Evolutionary conservation across 1,284 basidiomycete species (phyloP).

Genomic region (Salmacisia buchloeana): DNA sequence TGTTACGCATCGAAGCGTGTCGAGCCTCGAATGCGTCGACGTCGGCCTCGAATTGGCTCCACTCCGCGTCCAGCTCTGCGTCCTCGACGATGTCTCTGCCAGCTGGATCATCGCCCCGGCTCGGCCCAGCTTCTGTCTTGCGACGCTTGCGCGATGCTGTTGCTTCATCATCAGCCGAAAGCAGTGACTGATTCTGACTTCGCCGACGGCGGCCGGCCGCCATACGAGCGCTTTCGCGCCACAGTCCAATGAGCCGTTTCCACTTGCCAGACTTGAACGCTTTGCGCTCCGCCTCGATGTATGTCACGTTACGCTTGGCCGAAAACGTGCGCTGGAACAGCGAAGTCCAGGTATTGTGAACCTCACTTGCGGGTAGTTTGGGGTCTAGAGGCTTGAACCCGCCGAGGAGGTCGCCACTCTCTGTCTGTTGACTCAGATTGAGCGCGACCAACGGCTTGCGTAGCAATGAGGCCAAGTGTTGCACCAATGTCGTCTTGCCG

Average conservation of each 20-base stretch:
- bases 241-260: conserved; percentile 75
- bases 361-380: conserved; percentile 63
- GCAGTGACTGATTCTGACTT: not conserved
- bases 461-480: conserved; percentile 77
- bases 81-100: not conserved
- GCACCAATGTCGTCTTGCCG: conserved; percentile 90
- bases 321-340: conserved; percentile 86
- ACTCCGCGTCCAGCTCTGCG: conserved; percentile 26
- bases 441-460: conserved; percentile 74
- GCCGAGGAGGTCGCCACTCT: conserved; percentile 86
- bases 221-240: conserved; percentile 71
- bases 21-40: conserved; percentile 69
- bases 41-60: conserved; percentile 61
- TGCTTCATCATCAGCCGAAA: not conserved
- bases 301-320: conserved; percentile 79
- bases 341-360: conserved; percentile 73
- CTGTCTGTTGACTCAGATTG: conserved; percentile 94
- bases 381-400: conserved; percentile 88
- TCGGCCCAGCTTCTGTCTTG: not conserved
- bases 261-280: conserved; percentile 78
- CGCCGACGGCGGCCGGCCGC: conserved; percentile 14
- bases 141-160: not conserved
- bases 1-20: conserved; percentile 35
- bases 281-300: conserved; percentile 75
- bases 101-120: conserved; percentile 13